Base-by-base conservation (phyloP, 257 asterid genomes). In the Plectranthus barbatus region DNA sequence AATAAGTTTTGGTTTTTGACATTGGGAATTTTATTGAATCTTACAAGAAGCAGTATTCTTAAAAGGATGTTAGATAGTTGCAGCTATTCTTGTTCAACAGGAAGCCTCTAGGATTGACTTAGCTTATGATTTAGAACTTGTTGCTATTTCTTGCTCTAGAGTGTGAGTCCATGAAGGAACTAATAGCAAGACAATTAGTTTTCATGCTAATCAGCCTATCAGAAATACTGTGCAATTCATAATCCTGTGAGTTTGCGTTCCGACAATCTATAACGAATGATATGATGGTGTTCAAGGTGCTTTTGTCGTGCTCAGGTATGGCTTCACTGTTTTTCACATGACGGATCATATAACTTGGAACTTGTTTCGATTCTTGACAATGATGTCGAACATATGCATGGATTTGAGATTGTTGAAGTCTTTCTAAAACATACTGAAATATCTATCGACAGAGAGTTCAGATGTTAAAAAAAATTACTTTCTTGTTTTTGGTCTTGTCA, bases 121-220 rank as follows among this genome's bases (percentile, higher is more conserved):
- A n/a, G n/a, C n/a, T n/a, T n/a, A n/a, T n/a, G n/a, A n/a, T n/a
- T n/a, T n/a, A n/a, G n/a, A n/a, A n/a, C n/a, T n/a, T n/a, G n/a
- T n/a, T n/a, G n/a, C n/a, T n/a, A n/a, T n/a, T n/a, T n/a, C n/a
- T n/a, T n/a, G n/a, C 21, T 10, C 34, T 0, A 9, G 50, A 58
- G 31, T 52, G 19, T 73, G 70, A 76, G 17, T 48, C 45, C 49
- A 73, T 26, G 19, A 40, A 76, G 15, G 80, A 57, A 42, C 68
- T 46, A 10, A 86, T 73, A 5, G 91, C 82, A 10, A 83, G 81
- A 54, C 85, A 83, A 55, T 84, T 84, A 68, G 80, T 80, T 1
- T 88, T 80, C 79, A 84, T 72, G 54, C 70, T 65, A 0, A 56
- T 65, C 74, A 86, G 63, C 76, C 33, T 83, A 0, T 48, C 69